Evolutionary conservation across 352 stramenopile species (phyloP), one percentile per base, ranked within the genome.

Genomic region (Phytophthora parvispora): DNA sequence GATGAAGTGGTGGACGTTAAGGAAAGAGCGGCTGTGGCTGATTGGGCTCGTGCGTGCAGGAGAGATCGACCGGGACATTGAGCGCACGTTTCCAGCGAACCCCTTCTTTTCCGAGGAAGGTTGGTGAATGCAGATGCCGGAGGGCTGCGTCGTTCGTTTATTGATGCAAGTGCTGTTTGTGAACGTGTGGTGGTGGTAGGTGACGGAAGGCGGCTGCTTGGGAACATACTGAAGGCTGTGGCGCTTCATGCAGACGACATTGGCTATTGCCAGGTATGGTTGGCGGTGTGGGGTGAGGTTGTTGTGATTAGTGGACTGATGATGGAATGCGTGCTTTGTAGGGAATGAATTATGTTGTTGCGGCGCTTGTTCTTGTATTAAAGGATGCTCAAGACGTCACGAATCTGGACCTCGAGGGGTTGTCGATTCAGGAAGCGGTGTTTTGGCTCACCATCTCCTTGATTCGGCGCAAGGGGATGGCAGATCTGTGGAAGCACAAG

Each of bases 321-420:
- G 22, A 15, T 34, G 24, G n/a, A 1, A 34, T 32, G 16, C 18
- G 24, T 61, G 13, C 0, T 57, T 60, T 43, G 1, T 34, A 94
- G 85, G 89, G 89, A 5, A 96, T 96, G 89, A 96, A 95, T 68
- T 96, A 94, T 69, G 86, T 95, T 24, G 87, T 85, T 0, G 89
- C 84, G 25, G 71, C 75, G 10, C 54, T 93, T 2, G 56, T 96
- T 40, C 63, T 93, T 24, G 55, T 86, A 20, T 67, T 88, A 42
- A 82, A 76, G 50, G 67, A 74, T 18, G 24, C 48, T n/a, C 32
- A 63, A 45, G 27, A 66, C 13, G 4, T 22, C 45, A 15, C 57
- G 9, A 20, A 48, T 15, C 32, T 64, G 24, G 36, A 72, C 56
- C 20, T 74, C 1, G 31, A 69, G 29, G 59, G 28, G 16, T 50